Conservation (phyloP, 2,329 filamentous ascomycete genomes). For the Colletotrichum kahawae region DNA sequence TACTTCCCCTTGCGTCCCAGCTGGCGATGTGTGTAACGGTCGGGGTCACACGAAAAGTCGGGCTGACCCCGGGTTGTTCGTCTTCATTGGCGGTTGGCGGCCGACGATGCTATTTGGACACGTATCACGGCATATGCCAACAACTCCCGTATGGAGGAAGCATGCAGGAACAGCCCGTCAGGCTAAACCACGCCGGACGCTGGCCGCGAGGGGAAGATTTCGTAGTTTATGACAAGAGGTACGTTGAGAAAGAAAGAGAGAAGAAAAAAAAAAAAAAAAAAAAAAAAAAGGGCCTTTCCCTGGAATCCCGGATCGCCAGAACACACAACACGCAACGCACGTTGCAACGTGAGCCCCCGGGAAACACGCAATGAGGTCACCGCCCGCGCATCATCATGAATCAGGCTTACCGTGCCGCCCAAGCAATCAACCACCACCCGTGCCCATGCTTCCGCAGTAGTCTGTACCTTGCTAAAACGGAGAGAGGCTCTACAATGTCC, state of each 20-base stretch:
- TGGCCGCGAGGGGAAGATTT: neutral
- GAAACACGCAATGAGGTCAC: conserved; percentile 10
- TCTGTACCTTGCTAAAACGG: neutral
- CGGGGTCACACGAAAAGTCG: neutral
- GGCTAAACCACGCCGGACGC: neutral
- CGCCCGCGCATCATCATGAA: neutral
- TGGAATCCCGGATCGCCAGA: neutral
- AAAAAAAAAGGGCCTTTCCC: neutral
- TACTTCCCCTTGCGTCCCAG: neutral
- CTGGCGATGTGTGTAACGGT: conserved; percentile 3
- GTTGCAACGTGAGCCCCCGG: neutral
- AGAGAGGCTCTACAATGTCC: neutral
- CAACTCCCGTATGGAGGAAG: neutral
- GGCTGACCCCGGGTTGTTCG: neutral
- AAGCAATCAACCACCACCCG: neutral
- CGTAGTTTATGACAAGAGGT: neutral
- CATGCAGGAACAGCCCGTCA: neutral
- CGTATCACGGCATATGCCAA: neutral
- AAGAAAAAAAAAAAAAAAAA: neutral
- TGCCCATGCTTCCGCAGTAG: neutral
- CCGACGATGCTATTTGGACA: conserved; percentile 1
- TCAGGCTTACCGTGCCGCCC: neutral
- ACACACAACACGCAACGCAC: neutral
- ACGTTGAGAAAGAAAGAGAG: neutral
- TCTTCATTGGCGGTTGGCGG: neutral